Conservation (phyloP, 148 eudicot species). For the Persicaria tinctoria region DNA sequence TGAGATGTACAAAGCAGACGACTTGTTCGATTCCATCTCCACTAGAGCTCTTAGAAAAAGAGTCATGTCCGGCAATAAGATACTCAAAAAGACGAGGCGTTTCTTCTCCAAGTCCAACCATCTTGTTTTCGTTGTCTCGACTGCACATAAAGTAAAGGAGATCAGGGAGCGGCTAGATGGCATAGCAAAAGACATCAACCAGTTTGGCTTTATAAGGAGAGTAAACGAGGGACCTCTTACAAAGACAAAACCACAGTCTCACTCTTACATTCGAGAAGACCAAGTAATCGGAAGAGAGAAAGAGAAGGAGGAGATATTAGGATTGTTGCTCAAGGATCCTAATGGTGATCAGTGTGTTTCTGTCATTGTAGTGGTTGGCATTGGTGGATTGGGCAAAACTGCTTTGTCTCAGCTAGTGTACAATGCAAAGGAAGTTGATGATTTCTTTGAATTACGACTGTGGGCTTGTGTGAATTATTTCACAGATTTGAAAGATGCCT, state of each 20-base stretch:
- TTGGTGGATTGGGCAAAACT: constrained; percentile 29
- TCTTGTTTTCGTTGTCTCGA: background rate
- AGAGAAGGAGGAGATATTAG: background rate
- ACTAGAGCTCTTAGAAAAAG: background rate
- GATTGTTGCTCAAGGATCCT: background rate
- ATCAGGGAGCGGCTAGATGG: background rate
- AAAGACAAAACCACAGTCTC: background rate
- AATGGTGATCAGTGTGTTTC: background rate
- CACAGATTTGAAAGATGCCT: constrained; percentile 13
- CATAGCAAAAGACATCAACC: background rate
- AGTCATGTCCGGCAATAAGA: background rate
- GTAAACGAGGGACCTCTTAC: background rate
- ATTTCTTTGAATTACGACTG: constrained; percentile 14
- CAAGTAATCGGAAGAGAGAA: background rate
- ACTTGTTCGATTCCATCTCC: background rate
- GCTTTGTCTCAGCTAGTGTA: constrained; percentile 16
- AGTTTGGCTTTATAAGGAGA: background rate
- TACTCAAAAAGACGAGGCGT: background rate
- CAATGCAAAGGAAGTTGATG: background rate
- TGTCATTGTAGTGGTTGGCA: constrained; percentile 18
- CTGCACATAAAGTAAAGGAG: background rate
- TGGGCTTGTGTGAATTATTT: constrained; percentile 23
- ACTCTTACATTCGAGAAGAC: background rate
- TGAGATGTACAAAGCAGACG: background rate
- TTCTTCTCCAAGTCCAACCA: constrained; percentile 4